Evolutionary conservation across 2,329 filamentous ascomycete species (phyloP).

Genomic region (Xylariales sp.): DNA sequence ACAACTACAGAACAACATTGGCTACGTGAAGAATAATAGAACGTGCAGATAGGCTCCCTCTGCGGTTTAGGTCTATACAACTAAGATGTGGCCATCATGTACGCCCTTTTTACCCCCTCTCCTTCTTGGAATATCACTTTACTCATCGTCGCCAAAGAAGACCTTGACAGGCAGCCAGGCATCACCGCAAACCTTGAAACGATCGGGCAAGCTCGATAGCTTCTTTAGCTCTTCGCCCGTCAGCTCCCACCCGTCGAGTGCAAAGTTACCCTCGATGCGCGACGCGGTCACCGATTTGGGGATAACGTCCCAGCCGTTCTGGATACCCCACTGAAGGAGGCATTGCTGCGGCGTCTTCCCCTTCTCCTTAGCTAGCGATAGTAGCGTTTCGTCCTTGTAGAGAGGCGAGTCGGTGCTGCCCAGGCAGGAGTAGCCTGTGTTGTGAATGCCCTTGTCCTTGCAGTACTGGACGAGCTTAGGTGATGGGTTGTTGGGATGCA

Average conservation of each 20-base stretch:
- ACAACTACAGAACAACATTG: no score
- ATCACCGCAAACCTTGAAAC: conserved; percentile 81
- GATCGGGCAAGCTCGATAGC: conserved; percentile 63
- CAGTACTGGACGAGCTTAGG: conserved; percentile 72
- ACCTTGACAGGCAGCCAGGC: conserved; percentile 70
- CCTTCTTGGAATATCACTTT: conserved; percentile 20
- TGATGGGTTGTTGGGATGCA: conserved; percentile 78
- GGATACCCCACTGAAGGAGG: conserved; percentile 73
- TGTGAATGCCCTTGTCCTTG: conserved; percentile 68
- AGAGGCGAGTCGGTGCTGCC: conserved; percentile 67
- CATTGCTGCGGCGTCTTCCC: conserved; percentile 70
- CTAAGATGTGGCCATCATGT: no score
- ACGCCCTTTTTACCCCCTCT: no score
- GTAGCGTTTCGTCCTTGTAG: conserved; percentile 60
- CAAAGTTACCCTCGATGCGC: conserved; percentile 72
- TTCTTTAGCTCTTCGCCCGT: conserved; percentile 66
- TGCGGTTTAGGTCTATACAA: no score
- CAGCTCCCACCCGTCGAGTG: conserved; percentile 69
- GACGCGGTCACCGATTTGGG: conserved; percentile 74
- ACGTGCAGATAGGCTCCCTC: no score
- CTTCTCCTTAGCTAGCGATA: conserved; percentile 59
- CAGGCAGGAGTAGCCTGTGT: conserved; percentile 69
- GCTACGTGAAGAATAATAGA: no score
- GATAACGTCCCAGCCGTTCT: conserved; percentile 78
- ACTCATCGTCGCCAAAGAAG: conserved; percentile 81